phyloP scores from a whole-genome alignment of 2,329 filamentous ascomycete genomes.

The Talaromyces sp. region DNA sequence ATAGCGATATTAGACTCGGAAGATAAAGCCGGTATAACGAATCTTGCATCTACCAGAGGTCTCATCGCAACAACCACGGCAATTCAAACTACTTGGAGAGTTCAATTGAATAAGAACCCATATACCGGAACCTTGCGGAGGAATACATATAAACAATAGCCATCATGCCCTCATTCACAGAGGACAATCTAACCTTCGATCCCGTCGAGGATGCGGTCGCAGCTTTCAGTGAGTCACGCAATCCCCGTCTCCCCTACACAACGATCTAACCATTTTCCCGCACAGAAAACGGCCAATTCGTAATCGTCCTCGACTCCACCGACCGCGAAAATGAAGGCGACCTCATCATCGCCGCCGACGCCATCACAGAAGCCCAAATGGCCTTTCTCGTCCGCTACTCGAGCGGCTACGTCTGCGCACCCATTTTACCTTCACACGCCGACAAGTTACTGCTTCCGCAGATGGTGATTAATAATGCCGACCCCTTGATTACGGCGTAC shows the following conservation, averaged over 20 bases:
- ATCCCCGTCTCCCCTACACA: not conserved
- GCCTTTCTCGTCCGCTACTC: slow-evolving; percentile 93
- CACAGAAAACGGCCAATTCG: slow-evolving; percentile 78
- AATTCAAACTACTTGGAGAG: not conserved
- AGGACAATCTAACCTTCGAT: slow-evolving; percentile 38
- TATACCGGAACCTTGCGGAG: too few species aligned
- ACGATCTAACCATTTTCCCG: not conserved
- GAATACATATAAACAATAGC: not conserved
- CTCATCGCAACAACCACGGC: not conserved
- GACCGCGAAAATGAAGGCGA: slow-evolving; percentile 97
- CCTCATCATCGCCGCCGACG: slow-evolving; percentile 86
- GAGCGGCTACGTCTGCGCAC: slow-evolving; percentile 86
- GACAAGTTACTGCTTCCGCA: slow-evolving; percentile 73
- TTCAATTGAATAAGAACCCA: too few species aligned
- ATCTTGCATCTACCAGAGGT: not conserved
- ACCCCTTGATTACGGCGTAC: slow-evolving; percentile 90
- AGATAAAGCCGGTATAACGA: not conserved
- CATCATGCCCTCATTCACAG: slow-evolving; percentile 23
- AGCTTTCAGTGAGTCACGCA: slow-evolving; percentile 40
- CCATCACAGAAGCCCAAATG: slow-evolving; percentile 85
- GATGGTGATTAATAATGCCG: slow-evolving; percentile 79
- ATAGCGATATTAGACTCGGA: not conserved
- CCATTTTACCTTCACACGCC: slow-evolving; percentile 69
- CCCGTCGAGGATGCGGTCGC: slow-evolving; percentile 44
- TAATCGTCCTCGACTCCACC: slow-evolving; percentile 90